Conservation (phyloP, 805 yeast species). For the Candida boleticola region DNA sequence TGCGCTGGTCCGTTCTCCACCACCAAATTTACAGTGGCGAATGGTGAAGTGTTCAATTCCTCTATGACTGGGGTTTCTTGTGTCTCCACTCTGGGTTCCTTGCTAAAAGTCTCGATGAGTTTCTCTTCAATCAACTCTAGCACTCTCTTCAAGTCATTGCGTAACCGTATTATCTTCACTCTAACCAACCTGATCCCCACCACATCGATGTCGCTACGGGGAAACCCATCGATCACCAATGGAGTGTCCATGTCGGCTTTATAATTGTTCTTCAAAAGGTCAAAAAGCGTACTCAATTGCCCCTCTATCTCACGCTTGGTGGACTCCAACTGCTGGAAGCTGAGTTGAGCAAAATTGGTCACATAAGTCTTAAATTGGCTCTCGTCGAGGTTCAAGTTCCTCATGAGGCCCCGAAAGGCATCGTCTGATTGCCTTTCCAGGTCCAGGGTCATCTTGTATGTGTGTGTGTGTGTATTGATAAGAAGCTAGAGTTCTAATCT, state of each 20-base stretch:
- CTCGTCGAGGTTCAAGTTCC: slow-evolving; percentile 23
- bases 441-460: slow-evolving; percentile 13
- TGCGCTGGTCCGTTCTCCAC: slow-evolving; percentile 55
- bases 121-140: slow-evolving; percentile 45
- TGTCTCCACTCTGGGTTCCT: background rate
- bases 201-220: slow-evolving; percentile 80
- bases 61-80: background rate
- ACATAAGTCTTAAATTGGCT: slow-evolving; percentile 19
- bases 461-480: too few relatives aligned
- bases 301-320: slow-evolving; percentile 20
- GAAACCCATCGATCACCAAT: slow-evolving; percentile 75
- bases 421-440: slow-evolving; percentile 12
- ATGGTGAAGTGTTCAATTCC: slow-evolving; percentile 36
- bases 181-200: slow-evolving; percentile 60
- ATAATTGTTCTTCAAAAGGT: slow-evolving; percentile 40
- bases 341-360: slow-evolving; percentile 14
- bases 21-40: slow-evolving; percentile 54
- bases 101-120: slow-evolving; percentile 42
- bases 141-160: slow-evolving; percentile 64
- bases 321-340: slow-evolving; percentile 12
- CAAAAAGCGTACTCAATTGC: slow-evolving; percentile 34
- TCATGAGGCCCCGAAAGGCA: slow-evolving; percentile 27
- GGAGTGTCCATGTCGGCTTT: slow-evolving; percentile 62
- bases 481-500: too few relatives aligned
- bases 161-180: slow-evolving; percentile 59